These are phyloP conservation scores for Zychaea mexicana DNA, from an alignment of 371 early-diverging fungal species.

Conservation along the genomic window DNA sequence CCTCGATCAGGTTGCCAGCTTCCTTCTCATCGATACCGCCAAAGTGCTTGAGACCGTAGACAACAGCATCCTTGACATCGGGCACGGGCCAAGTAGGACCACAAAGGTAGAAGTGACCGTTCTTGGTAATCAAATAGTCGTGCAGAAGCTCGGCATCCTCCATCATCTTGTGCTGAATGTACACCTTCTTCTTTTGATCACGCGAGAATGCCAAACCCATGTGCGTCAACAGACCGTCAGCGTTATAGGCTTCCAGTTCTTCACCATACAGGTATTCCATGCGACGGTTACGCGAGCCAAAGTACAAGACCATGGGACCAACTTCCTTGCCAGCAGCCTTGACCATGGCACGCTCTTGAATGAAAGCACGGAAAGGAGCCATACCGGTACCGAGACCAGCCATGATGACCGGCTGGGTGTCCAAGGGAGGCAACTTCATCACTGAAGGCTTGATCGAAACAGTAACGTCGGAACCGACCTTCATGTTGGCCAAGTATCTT, in stretches of 20 bases:
- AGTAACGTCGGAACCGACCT: conserved; percentile 71
- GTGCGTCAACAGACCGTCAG: conserved; percentile 81
- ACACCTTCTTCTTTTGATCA: conserved; percentile 91
- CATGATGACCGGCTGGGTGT: conserved; percentile 90
- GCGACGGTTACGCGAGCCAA: conserved; percentile 90
- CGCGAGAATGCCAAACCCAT: conserved; percentile 92
- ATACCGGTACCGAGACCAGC: conserved; percentile 97
- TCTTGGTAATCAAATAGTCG: conserved; percentile 70
- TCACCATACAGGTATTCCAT: conserved; percentile 95
- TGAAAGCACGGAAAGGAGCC: conserved; percentile 97
- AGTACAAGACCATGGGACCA: conserved; percentile 93
- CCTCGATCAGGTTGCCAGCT: conserved; percentile 78
- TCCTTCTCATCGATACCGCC: conserved; percentile 63
- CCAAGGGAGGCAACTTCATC: conserved; percentile 88
- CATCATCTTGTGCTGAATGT: conserved; percentile 93
- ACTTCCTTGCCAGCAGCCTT: conserved; percentile 77
- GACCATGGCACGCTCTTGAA: conserved; percentile 86
- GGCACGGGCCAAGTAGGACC: conserved; percentile 95
- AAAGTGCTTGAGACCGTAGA: conserved; percentile 67
- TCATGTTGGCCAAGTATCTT: conserved; percentile 75
- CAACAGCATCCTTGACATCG: conserved; percentile 92
- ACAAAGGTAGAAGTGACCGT: conserved; percentile 92
- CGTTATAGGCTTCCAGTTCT: conserved; percentile 90
- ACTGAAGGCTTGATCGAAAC: conserved; percentile 94
- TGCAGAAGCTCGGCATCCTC: conserved; percentile 79